Conservation (phyloP, 2,329 filamentous ascomycete genomes). For the Plectosphaerella plurivora region DNA sequence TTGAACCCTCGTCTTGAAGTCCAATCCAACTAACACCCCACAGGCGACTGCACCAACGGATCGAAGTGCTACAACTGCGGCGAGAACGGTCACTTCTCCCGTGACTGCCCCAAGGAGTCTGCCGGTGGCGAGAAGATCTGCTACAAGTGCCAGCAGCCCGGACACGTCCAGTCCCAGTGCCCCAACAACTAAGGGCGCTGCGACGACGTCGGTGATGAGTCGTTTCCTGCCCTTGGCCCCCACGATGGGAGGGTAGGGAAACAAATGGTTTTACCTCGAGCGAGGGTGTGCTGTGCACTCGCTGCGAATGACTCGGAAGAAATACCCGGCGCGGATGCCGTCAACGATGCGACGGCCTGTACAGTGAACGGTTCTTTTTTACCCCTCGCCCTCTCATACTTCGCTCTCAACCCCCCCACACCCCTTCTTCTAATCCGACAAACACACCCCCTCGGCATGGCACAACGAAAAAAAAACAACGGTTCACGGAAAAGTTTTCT, state of each 20-base stretch:
- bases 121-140: slow-evolving; percentile 87
- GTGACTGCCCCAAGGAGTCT: slow-evolving; percentile 93
- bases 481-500: slow-evolving; percentile 3
- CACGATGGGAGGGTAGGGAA: background rate
- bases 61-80: slow-evolving; percentile 99
- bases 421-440: too few species aligned
- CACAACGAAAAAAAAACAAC: slow-evolving; percentile 7
- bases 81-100: slow-evolving; percentile 90
- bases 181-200: slow-evolving; percentile 62
- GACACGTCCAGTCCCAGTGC: slow-evolving; percentile 92
- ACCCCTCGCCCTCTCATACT: background rate
- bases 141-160: slow-evolving; percentile 86
- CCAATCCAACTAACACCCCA: slow-evolving; percentile 5
- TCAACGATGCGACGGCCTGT: background rate
- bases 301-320: slow-evolving; percentile 1
- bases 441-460: slow-evolving; percentile 1
- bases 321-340: background rate
- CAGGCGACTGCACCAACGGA: slow-evolving; percentile 90
- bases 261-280: background rate
- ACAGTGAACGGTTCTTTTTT: background rate
- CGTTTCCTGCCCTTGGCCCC: slow-evolving; percentile 2
- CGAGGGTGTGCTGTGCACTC: background rate
- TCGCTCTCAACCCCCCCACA: too few species aligned
- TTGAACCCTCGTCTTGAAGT: background rate
- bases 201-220: slow-evolving; percentile 11